These are phyloP conservation scores for Tetrahymena malaccensis DNA, from an alignment of 73 alveolate species.

Conservation along the genomic window DNA sequence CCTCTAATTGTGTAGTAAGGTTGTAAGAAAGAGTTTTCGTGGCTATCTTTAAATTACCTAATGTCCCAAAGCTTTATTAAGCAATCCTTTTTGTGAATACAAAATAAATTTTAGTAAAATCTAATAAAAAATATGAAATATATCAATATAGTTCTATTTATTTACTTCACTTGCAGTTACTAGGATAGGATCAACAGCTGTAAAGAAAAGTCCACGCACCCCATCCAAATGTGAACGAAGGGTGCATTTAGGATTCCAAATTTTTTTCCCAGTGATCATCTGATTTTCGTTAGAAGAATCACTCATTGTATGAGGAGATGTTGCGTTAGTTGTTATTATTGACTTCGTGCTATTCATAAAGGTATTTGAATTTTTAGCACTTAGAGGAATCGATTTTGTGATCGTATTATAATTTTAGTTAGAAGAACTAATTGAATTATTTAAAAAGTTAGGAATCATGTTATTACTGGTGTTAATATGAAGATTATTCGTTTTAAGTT, in stretches of 20 bases:
- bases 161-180: slow-evolving; percentile 49
- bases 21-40: slow-evolving; percentile 22
- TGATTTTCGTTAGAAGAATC: not conserved
- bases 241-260: not conserved
- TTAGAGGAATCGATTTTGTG: not conserved
- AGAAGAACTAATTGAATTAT: not conserved
- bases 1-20: slow-evolving; percentile 44
- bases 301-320: not conserved
- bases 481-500: not conserved
- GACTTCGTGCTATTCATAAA: not conserved
- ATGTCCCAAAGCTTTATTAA: slow-evolving; percentile 60
- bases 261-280: not conserved
- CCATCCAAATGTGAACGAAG: slow-evolving; percentile 48
- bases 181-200: slow-evolving; percentile 7
- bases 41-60: slow-evolving; percentile 4
- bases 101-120: too few species aligned
- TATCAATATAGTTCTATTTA: not conserved
- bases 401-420: not conserved
- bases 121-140: too few species aligned
- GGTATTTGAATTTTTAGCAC: not conserved
- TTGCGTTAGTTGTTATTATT: not conserved
- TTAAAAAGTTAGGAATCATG: not conserved
- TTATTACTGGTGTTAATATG: not conserved
- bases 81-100: slow-evolving; percentile 12
- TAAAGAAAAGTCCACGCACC: slow-evolving; percentile 36